Percentiles rank a stretch among this genome's conserved stretches.
These are phyloP conservation scores for Xylaria grammica DNA, from an alignment of 495 filamentous ascomycete genomes.

Conservation along the genomic window DNA sequence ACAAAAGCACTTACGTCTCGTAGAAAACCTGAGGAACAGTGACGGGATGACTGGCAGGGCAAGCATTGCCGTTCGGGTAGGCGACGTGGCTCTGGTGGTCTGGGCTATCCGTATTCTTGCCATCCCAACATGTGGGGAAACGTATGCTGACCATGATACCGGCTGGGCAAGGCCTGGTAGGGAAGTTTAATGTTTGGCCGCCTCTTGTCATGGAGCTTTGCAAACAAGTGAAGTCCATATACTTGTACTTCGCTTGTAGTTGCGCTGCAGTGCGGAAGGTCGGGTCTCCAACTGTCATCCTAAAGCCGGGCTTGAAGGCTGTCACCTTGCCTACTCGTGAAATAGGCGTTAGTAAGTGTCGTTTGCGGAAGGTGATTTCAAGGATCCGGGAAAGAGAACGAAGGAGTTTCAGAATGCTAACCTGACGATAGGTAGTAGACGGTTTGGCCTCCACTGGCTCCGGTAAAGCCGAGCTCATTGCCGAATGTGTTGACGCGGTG, in stretches of 20 bases:
- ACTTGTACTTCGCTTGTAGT: slow-evolving; percentile 50
- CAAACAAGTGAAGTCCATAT: slow-evolving; percentile 44
- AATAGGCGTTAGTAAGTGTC: background rate
- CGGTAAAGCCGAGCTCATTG: slow-evolving; percentile 47
- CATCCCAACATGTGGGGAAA: slow-evolving; percentile 52
- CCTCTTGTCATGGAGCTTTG: slow-evolving; percentile 45
- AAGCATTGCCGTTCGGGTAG: slow-evolving; percentile 53
- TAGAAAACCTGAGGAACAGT: slow-evolving; percentile 68
- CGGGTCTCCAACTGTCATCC: slow-evolving; percentile 53
- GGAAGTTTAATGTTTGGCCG: slow-evolving; percentile 46
- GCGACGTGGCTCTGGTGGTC: slow-evolving; percentile 52
- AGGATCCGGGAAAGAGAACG: background rate
- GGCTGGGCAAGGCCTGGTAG: slow-evolving; percentile 36
- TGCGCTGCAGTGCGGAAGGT: slow-evolving; percentile 42
- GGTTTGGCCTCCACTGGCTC: slow-evolving; percentile 46
- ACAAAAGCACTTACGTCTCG: slow-evolving; percentile 51
- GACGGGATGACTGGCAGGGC: slow-evolving; percentile 62
- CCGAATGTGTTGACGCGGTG: slow-evolving; percentile 48
- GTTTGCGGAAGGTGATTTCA: background rate
- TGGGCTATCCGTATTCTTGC: slow-evolving; percentile 45
- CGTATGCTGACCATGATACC: slow-evolving; percentile 50
- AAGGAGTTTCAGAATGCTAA: background rate
- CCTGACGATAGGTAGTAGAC: slow-evolving; percentile 47
- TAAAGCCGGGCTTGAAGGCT: slow-evolving; percentile 50
- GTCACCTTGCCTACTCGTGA: slow-evolving; percentile 38